phyloP scores from a whole-genome alignment of 352 stramenopile species.

The Globisporangium solare region DNA sequence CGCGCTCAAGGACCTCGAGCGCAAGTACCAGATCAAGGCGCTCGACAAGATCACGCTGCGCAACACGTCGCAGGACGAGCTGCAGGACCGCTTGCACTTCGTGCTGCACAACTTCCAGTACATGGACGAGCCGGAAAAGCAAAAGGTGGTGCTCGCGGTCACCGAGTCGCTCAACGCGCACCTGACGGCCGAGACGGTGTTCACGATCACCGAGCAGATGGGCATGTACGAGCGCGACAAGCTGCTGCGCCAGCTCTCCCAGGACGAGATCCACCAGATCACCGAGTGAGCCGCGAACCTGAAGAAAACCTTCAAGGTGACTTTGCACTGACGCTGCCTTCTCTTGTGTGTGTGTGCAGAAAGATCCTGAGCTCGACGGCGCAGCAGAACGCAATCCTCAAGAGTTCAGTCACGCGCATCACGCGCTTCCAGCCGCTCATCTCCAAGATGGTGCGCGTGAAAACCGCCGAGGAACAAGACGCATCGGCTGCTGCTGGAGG shows the following conservation, averaged over 20 bases:
- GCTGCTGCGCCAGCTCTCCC: conserved; percentile 42
- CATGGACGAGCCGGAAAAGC: conserved; percentile 51
- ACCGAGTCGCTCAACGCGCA: conserved; percentile 42
- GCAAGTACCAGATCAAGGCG: conserved; percentile 37
- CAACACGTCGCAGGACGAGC: conserved; percentile 37
- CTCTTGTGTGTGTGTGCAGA: conserved; percentile 21
- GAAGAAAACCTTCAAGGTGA: too few relatives aligned
- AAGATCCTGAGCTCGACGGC: conserved; percentile 50
- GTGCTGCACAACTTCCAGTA: conserved; percentile 60
- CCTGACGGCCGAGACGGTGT: conserved; percentile 40
- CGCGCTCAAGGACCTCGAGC: conserved; percentile 45
- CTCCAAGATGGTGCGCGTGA: conserved; percentile 6
- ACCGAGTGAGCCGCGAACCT: conserved; percentile 32
- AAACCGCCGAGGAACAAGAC: not conserved
- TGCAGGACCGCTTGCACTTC: conserved; percentile 40
- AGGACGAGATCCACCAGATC: conserved; percentile 46
- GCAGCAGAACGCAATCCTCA: conserved; percentile 60
- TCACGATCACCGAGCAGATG: conserved; percentile 48
- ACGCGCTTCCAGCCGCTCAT: conserved; percentile 58
- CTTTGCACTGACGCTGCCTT: not conserved
- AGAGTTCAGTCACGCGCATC: conserved; percentile 47
- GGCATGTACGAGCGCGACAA: conserved; percentile 54
- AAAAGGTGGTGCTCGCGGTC: conserved; percentile 43
- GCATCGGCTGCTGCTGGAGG: too few relatives aligned
- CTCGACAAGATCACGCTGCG: conserved; percentile 52